Percentiles rank a stretch among this genome's conserved stretches.
Evolutionary conservation across 2,329 filamentous ascomycete species (phyloP).

Genomic region (Beauveria caledonica): DNA sequence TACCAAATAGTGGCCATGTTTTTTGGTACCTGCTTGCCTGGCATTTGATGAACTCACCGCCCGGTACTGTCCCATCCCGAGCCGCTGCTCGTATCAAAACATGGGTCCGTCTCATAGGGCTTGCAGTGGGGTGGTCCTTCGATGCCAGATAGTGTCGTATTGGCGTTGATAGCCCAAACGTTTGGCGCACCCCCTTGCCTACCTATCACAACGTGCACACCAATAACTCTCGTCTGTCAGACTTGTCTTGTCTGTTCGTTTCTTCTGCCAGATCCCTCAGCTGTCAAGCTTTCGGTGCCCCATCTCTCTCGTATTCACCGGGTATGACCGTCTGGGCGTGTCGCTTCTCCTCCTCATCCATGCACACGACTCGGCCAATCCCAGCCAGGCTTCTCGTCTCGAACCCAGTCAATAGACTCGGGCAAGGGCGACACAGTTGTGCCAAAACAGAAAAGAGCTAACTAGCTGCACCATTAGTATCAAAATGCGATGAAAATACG

Average conservation of each 20-base stretch:
- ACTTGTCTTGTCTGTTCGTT: too few species aligned
- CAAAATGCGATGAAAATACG: neutral
- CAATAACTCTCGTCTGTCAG: too few species aligned
- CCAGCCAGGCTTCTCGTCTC: neutral
- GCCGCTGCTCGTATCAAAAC: neutral
- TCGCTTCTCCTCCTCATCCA: neutral
- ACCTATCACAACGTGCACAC: too few species aligned
- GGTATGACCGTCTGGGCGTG: neutral
- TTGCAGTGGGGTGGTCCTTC: too few species aligned
- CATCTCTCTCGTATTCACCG: neutral
- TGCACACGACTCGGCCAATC: neutral
- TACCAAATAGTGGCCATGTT: too few species aligned
- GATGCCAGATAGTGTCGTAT: too few species aligned
- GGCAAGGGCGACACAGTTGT: neutral
- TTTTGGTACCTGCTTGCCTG: too few species aligned
- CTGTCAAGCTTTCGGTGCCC: neutral
- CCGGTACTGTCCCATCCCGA: neutral
- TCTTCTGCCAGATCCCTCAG: neutral
- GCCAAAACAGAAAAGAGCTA: neutral
- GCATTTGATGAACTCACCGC: neutral
- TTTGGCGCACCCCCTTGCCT: too few species aligned
- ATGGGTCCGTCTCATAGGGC: too few species aligned
- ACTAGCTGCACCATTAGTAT: too few species aligned
- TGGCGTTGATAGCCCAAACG: too few species aligned
- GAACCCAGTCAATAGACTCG: conserved; percentile 10